A percentile compares a stretch with the other conserved stretches of the same genome.
phyloP scores from a whole-genome alignment of 1,284 basidiomycete genomes.

The Sphagnurus paluster region DNA sequence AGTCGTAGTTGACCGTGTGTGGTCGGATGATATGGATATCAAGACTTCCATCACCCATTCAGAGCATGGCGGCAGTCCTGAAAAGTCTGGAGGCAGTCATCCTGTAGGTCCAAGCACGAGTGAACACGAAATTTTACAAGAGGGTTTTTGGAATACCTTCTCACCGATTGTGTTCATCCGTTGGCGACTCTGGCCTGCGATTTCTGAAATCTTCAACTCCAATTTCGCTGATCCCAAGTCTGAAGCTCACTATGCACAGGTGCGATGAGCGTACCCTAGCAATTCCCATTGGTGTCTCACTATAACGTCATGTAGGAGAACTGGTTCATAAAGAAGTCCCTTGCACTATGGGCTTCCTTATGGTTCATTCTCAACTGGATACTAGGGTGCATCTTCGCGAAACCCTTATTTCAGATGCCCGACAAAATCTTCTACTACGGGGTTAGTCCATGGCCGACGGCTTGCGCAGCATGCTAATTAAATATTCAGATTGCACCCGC shows the following conservation, averaged over 20 bases:
- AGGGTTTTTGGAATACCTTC: conserved; percentile 26
- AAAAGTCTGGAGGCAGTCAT: conserved; percentile 45
- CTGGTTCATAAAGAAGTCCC: conserved; percentile 50
- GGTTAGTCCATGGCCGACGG: no score
- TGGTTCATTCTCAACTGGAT: conserved; percentile 76
- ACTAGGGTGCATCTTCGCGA: conserved; percentile 52
- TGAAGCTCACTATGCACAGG: conserved; percentile 56
- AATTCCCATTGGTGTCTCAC: not conserved
- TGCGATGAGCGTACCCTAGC: conserved; percentile 11
- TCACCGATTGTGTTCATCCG: conserved; percentile 30
- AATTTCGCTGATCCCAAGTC: conserved; percentile 58
- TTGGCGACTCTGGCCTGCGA: conserved; percentile 35
- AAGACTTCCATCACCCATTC: conserved; percentile 50
- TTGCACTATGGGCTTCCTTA: conserved; percentile 63
- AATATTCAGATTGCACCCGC: conserved; percentile 29
- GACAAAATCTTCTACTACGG: conserved; percentile 70
- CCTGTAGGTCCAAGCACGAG: conserved; percentile 26
- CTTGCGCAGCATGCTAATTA: no score
- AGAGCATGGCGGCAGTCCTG: conserved; percentile 46
- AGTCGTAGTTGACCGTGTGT: conserved; percentile 71
- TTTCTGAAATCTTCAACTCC: conserved; percentile 53
- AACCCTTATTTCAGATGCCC: conserved; percentile 58
- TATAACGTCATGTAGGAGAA: conserved; percentile 34
- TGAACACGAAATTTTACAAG: conserved; percentile 32
- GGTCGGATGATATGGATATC: conserved; percentile 58